Evolutionary conservation across 2,329 filamentous ascomycete genomes (phyloP).

Genomic region (Acephala macrosclerotiorum): DNA sequence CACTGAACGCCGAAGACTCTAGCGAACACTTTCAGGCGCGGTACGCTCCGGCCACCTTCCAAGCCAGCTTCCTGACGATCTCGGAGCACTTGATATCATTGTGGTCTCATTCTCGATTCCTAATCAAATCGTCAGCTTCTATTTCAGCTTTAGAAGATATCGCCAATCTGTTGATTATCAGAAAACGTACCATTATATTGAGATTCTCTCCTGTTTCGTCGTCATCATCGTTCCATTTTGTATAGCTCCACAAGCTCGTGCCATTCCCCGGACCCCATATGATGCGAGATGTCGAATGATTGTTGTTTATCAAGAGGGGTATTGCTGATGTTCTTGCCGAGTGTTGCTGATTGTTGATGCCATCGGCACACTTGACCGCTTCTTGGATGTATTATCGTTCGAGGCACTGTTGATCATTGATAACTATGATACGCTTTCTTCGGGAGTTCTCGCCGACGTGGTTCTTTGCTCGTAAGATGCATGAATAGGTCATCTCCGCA

Average conservation of each 20-base stretch:
- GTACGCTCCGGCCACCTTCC: background rate
- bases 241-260: background rate
- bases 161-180: background rate
- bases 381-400: background rate
- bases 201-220: conserved; percentile 2
- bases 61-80: background rate
- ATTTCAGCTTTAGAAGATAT: background rate
- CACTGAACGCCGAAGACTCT: background rate
- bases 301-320: background rate
- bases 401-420: background rate
- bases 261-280: conserved; percentile 1
- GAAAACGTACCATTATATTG: background rate
- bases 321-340: background rate
- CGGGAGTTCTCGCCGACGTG: background rate
- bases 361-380: background rate
- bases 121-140: background rate
- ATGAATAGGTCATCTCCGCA: background rate
- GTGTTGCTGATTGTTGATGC: background rate
- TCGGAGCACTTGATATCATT: background rate
- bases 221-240: background rate
- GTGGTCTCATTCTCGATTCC: background rate
- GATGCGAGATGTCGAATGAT: background rate
- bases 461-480: background rate
- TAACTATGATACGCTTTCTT: background rate
- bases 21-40: background rate